Evolutionary conservation across 129 eudicot genomes (phyloP), one percentile per base, ranked within the genome.

Genomic region (Pseudognaphalium luteoalbum): DNA sequence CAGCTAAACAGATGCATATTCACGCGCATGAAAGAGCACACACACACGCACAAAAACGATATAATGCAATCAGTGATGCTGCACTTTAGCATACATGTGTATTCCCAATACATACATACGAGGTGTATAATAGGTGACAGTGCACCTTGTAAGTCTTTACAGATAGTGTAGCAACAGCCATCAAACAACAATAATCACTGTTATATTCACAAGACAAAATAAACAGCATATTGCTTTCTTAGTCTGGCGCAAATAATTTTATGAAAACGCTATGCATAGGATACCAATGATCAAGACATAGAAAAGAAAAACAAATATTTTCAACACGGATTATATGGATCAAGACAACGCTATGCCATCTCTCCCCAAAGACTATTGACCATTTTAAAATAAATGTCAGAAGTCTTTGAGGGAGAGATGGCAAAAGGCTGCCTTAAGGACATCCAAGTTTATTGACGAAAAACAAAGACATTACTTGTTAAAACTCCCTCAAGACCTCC

Each of bases 351-450:
- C 52, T 75, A 57, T 68, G 75, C 80, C 78, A 60, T 47, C 85
- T 50, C 78, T 11, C 81, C 88, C 72, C 6, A 66, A 80, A 80
- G 87, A 75, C 82, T 58, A 44, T 68, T 52, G 58, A 61, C 15
- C 73, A 59, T 25, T 25, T 68, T 11, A 3, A 50, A 65, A 61
- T 61, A 61, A 20, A 28, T 8, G 76, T 75, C 75, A 9, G 86
- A 69, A 82, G 82, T 66, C 84, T 85, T 73, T 79, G 86, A 85
- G 80, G 80, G 89, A 73, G 82, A 86, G 85, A 75, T 44, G 78
- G 87, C 80, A 82, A 80, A 86, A 58, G 61, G 56, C 68, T 68
- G 80, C 75, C 84, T 59, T 77, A 28, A 57, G 2, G 66, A 32
- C 21, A 20, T 60, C 68, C 66, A 39, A 33, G 15, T 47, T 60